A percentile compares a stretch with the other conserved stretches of the same genome.
These are phyloP conservation scores for Pseudogymnoascus sp. DNA, from an alignment of 2,329 filamentous ascomycete species.

Conservation along the genomic window DNA sequence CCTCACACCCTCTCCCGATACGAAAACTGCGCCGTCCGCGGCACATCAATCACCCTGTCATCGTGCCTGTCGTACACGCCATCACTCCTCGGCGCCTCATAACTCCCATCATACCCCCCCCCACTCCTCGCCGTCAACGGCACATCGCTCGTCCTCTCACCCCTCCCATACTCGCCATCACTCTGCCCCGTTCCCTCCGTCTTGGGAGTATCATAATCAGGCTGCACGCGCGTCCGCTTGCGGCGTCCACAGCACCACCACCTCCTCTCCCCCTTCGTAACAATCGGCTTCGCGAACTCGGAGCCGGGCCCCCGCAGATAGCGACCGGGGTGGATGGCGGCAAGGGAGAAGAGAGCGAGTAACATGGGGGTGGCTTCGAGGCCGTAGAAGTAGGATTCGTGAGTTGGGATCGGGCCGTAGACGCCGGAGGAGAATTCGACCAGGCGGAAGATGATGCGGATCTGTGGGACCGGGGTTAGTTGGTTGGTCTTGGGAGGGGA, in stretches of 20 bases:
- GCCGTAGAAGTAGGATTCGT: conserved; percentile 43
- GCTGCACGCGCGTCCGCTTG: background rate
- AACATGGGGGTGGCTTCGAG: conserved; percentile 50
- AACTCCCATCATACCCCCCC: background rate
- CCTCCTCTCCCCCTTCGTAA: background rate
- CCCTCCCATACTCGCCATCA: background rate
- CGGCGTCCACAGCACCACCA: background rate
- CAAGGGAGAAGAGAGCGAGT: conserved; percentile 35
- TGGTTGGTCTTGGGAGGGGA: background rate
- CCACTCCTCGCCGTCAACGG: background rate
- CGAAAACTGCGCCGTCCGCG: background rate
- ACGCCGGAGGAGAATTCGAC: conserved; percentile 43
- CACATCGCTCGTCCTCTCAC: background rate
- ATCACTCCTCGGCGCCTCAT: background rate
- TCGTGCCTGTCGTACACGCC: background rate
- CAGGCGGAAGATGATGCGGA: conserved; percentile 53
- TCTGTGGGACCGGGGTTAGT: conserved; percentile 21
- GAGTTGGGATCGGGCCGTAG: conserved; percentile 40
- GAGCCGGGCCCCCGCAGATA: conserved; percentile 37
- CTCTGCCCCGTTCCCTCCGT: background rate
- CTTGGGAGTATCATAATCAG: background rate
- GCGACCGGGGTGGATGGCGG: conserved; percentile 39
- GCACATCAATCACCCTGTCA: background rate
- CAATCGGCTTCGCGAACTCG: conserved; percentile 34
- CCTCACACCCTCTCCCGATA: background rate